Percentiles rank a stretch among this genome's conserved stretches.
Evolutionary conservation across 345 rosid species (phyloP).

Genomic region (Melastoma malabathricum): DNA sequence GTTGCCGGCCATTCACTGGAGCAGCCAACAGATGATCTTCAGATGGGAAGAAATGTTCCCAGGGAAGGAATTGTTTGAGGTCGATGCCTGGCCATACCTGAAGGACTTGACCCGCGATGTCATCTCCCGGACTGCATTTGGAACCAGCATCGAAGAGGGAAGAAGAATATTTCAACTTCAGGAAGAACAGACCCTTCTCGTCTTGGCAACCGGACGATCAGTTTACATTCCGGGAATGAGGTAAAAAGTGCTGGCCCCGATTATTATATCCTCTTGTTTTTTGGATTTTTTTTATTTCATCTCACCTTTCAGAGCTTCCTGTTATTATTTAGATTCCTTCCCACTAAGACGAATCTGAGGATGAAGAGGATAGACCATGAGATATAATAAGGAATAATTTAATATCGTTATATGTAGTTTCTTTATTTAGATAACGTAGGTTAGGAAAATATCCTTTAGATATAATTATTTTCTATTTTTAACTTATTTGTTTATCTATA

Average conservation of each 20-base stretch:
- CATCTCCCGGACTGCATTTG: constrained; percentile 15
- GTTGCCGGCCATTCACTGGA: constrained; percentile 2
- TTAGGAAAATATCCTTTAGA: no score
- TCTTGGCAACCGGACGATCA: not conserved
- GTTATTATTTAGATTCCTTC: not conserved
- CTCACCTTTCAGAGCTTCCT: no score
- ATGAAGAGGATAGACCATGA: not conserved
- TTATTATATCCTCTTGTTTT: not conserved
- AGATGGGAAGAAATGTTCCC: constrained; percentile 5
- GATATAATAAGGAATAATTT: no score
- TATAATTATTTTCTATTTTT: no score
- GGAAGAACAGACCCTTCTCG: constrained; percentile 1
- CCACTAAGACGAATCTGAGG: constrained; percentile 3
- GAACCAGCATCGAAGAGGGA: constrained; percentile 12
- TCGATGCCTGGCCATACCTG: constrained; percentile 9
- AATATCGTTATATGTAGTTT: no score
- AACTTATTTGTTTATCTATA: no score
- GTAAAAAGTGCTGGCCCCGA: not conserved
- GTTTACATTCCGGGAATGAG: constrained; percentile 10
- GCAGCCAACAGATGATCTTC: constrained; percentile 8
- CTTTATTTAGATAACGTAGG: no score
- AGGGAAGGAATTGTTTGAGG: constrained; percentile 1
- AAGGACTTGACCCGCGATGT: constrained; percentile 8
- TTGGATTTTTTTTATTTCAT: not conserved
- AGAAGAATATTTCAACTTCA: constrained; percentile 7